Conservation (phyloP, 352 stramenopile genomes). For the Globisporangium canariense region DNA sequence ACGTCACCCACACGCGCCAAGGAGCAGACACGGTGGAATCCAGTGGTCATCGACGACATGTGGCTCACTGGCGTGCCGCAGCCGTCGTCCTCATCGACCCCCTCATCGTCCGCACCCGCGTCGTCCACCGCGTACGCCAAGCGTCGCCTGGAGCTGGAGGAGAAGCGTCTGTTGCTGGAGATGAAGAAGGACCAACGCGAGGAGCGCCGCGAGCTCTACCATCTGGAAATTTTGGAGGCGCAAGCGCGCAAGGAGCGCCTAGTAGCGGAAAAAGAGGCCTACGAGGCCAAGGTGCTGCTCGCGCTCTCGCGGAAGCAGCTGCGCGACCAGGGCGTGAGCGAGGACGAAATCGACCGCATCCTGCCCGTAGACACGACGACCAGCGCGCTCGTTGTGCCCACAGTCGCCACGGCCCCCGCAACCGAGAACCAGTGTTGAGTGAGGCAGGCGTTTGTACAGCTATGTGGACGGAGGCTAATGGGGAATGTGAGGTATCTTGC, state of each 20-base stretch:
- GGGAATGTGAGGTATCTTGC: not conserved
- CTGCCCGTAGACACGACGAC: conserved; percentile 26
- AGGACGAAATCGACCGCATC: conserved; percentile 53
- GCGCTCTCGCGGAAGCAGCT: conserved; percentile 54
- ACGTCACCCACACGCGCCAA: conserved; percentile 9
- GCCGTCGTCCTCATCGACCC: conserved; percentile 3
- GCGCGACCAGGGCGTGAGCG: conserved; percentile 40
- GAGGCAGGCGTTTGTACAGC: not conserved
- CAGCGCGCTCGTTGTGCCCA: no score
- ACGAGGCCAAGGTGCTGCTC: conserved; percentile 40
- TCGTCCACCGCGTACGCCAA: conserved; percentile 24
- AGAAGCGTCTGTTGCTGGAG: conserved; percentile 52
- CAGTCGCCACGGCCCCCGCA: not conserved
- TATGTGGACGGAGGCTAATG: not conserved
- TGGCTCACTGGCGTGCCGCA: conserved; percentile 16
- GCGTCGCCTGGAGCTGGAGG: conserved; percentile 49
- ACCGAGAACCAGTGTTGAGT: conserved; percentile 5
- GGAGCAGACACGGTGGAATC: conserved; percentile 9
- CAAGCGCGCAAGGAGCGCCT: conserved; percentile 38
- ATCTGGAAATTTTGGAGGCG: conserved; percentile 45
- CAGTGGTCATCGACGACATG: conserved; percentile 21
- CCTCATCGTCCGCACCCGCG: not conserved
- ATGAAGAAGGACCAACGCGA: conserved; percentile 39
- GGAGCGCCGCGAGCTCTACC: conserved; percentile 32
- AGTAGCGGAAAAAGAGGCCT: conserved; percentile 39